Conservation (phyloP, 176 grass and related monocot species). For the Zea mays region Zm-B73-REFERENCE-NAM-5.0 NC_050102.1:72163001-72163500, state of each 20-base stretch:
- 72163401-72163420: constrained; percentile 58
- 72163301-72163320: constrained; percentile 55
- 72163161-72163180: constrained; percentile 41
- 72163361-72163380: constrained; percentile 73
- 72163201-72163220: constrained; percentile 49
- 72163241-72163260: constrained; percentile 39
- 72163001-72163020: constrained; percentile 42
- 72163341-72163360: constrained; percentile 41
- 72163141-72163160: constrained; percentile 58
- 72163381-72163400: constrained; percentile 51
- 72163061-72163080: constrained; percentile 54
- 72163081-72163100: constrained; percentile 33
- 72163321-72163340: constrained; percentile 24
- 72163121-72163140: constrained; percentile 52
- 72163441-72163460: too few relatives aligned
- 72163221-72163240: constrained; percentile 43
- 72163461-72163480: too few relatives aligned
- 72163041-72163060: constrained; percentile 53
- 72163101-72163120: constrained; percentile 49
- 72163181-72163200: constrained; percentile 43
- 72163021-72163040: constrained; percentile 46
- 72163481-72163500: too few relatives aligned
- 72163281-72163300: constrained; percentile 78
- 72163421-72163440: too few relatives aligned
- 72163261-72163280: constrained; percentile 97